Evolutionary conservation across 495 filamentous ascomycete genomes (phyloP).

Genomic region (Neurospora sp.): DNA sequence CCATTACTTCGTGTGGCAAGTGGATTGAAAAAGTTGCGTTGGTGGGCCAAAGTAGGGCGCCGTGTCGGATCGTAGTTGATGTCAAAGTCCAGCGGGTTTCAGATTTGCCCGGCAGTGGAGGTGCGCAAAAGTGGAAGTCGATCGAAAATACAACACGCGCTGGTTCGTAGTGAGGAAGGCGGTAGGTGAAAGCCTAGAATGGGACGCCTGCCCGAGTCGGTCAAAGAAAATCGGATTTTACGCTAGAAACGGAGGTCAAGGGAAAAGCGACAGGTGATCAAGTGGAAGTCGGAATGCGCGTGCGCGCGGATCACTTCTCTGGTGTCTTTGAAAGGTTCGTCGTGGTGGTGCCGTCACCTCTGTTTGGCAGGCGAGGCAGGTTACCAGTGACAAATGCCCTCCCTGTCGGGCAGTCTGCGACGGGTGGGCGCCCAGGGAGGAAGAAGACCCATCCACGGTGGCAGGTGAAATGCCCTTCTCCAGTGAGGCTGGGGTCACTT

Average conservation of each 20-base stretch:
- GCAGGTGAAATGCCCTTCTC: not conserved
- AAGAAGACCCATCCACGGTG: not conserved
- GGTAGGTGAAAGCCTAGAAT: not conserved
- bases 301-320: not conserved
- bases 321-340: not conserved
- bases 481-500: not conserved
- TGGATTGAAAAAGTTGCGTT: not conserved
- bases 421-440: not conserved
- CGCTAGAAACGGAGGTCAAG: not conserved
- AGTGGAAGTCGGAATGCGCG: not conserved
- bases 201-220: not conserved
- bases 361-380: not conserved
- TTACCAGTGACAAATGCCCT: not conserved
- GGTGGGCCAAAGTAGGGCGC: not conserved
- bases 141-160: not conserved
- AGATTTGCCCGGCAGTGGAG: not conserved
- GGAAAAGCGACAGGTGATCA: not conserved
- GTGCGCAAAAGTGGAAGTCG: not conserved
- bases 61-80: not conserved
- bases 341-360: not conserved
- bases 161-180: not conserved
- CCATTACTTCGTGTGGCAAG: conserved; percentile 6
- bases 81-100: not conserved
- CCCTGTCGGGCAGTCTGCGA: not conserved
- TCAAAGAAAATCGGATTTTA: not conserved